These are phyloP conservation scores for Fusarium anguioides DNA, from an alignment of 2,329 filamentous ascomycete species.

Conservation along the genomic window DNA sequence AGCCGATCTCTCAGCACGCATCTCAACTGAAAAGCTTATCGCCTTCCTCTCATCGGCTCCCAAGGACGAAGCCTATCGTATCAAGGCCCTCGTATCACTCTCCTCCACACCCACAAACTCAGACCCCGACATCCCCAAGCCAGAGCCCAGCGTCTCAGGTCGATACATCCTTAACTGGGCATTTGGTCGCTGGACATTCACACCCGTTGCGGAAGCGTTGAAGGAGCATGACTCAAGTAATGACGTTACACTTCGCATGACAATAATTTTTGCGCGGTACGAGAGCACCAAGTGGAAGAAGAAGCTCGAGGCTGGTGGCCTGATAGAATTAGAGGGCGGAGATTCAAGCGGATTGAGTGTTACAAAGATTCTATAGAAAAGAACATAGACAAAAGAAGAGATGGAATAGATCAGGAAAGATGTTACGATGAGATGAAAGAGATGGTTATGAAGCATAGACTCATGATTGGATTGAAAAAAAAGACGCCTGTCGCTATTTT, in stretches of 20 bases:
- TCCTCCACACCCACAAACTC: slow-evolving; percentile 61
- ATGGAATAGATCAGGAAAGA: slow-evolving; percentile 24
- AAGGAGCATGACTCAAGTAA: slow-evolving; percentile 66
- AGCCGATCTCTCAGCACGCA: slow-evolving; percentile 52
- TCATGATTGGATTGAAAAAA: slow-evolving; percentile 28
- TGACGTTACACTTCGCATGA: slow-evolving; percentile 73
- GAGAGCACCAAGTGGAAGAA: slow-evolving; percentile 83
- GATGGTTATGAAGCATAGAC: slow-evolving; percentile 31
- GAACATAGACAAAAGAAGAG: slow-evolving; percentile 12
- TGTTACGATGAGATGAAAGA: slow-evolving; percentile 37
- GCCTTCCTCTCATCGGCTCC: slow-evolving; percentile 77
- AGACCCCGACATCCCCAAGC: slow-evolving; percentile 57
- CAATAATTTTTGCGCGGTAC: slow-evolving; percentile 77
- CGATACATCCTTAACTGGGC: slow-evolving; percentile 98
- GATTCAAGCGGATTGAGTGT: slow-evolving; percentile 63
- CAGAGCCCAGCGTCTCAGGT: slow-evolving; percentile 47
- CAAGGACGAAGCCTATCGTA: slow-evolving; percentile 95
- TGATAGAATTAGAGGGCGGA: slow-evolving; percentile 61
- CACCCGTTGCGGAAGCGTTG: slow-evolving; percentile 59
- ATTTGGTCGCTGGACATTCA: slow-evolving; percentile 95
- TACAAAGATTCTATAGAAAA: slow-evolving; percentile 58
- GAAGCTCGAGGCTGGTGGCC: slow-evolving; percentile 69
- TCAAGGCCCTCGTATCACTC: slow-evolving; percentile 76
- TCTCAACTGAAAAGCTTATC: slow-evolving; percentile 72
- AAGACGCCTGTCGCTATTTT: slow-evolving; percentile 28